These are phyloP conservation scores for Cucurbita ficifolia DNA, from an alignment of 306 rosid genomes.

Conservation along the genomic window DNA sequence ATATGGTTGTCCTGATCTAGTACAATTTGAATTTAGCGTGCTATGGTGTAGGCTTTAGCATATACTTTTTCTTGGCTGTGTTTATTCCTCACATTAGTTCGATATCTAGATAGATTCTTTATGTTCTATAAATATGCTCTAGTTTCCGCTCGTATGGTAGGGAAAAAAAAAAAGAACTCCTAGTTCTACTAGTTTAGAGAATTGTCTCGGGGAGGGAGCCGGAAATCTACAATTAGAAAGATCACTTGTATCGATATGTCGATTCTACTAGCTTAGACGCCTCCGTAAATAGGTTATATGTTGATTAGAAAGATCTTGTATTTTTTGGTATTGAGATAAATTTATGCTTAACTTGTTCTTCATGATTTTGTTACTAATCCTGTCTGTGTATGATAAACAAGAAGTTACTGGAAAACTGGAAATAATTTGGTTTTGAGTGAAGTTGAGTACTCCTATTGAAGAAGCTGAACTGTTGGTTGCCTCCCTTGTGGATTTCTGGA, in stretches of 20 bases:
- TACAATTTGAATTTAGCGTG: conserved; percentile 2
- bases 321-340: no score
- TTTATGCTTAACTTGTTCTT: no score
- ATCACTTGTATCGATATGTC: not conserved
- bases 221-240: not conserved
- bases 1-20: conserved; percentile 5
- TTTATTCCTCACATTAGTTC: conserved; percentile 5
- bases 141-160: not conserved
- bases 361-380: not conserved
- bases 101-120: conserved; percentile 5
- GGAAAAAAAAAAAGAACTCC: not conserved
- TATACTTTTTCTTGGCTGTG: not conserved
- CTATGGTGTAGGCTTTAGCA: conserved; percentile 6
- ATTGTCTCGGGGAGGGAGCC: not conserved
- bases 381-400: not conserved
- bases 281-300: not conserved
- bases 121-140: not conserved
- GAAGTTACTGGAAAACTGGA: not conserved
- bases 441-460: not conserved
- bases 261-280: not conserved
- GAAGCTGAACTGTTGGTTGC: not conserved
- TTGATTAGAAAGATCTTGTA: not conserved
- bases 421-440: not conserved
- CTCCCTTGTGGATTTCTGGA: not conserved
- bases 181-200: not conserved